phyloP scores from a whole-genome alignment of 1,284 basidiomycete species.

The Schizophyllum amplum region DNA sequence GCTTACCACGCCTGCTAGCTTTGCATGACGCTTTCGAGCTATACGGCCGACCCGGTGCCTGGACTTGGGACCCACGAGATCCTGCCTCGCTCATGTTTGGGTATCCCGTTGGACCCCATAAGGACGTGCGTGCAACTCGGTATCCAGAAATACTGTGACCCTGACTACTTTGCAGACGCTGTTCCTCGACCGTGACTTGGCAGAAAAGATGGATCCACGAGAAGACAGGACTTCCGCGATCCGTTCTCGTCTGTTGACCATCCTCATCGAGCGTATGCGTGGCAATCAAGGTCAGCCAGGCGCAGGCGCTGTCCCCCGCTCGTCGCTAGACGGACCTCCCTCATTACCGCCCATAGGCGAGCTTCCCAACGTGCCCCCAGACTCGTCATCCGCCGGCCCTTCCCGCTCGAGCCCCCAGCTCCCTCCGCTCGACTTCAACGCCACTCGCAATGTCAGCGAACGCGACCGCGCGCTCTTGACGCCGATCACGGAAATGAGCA shows the following conservation, averaged over 20 bases:
- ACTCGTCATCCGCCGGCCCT: slow-evolving; percentile 1
- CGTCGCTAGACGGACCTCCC: slow-evolving; percentile 18
- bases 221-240: slow-evolving; percentile 70
- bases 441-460: slow-evolving; percentile 13
- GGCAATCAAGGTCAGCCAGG: slow-evolving; percentile 20
- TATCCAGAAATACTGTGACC: slow-evolving; percentile 1
- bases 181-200: slow-evolving; percentile 84
- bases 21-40: slow-evolving; percentile 83
- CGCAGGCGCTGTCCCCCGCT: slow-evolving; percentile 13
- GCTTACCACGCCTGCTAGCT: slow-evolving; percentile 31
- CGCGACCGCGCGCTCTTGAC: slow-evolving; percentile 25
- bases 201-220: slow-evolving; percentile 72
- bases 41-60: slow-evolving; percentile 77
- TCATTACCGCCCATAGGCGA: slow-evolving; percentile 24
- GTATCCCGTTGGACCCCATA: slow-evolving; percentile 68
- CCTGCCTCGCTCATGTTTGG: slow-evolving; percentile 72
- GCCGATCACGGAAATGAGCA: slow-evolving; percentile 40
- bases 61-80: slow-evolving; percentile 84
- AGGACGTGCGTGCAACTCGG: slow-evolving; percentile 47
- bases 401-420: slow-evolving; percentile 27
- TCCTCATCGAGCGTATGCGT: slow-evolving; percentile 63
- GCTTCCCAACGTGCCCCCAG: slow-evolving; percentile 8
- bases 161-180: slow-evolving; percentile 62
- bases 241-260: slow-evolving; percentile 51
- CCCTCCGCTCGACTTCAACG: slow-evolving; percentile 36